phyloP scores from a whole-genome alignment of 495 filamentous ascomycete genomes.

The Penicillium tannophilum region DNA sequence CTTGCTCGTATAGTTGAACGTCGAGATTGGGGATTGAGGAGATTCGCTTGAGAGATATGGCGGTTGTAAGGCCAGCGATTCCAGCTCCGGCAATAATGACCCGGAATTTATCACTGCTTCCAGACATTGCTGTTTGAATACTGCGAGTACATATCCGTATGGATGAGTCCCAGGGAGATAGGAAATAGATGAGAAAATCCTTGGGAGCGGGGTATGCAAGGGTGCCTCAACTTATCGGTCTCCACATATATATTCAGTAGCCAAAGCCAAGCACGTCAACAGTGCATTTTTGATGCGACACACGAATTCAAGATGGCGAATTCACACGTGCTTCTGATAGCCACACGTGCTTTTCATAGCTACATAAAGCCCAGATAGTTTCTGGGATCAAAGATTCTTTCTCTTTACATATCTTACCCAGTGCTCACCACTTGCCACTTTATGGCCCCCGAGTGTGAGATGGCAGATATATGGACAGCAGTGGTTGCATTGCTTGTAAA shows the following conservation, averaged over 20 bases:
- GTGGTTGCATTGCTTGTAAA: no score
- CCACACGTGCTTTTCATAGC: slow-evolving; percentile 11
- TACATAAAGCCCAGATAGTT: background rate
- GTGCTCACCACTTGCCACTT: no score
- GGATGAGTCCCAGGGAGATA: background rate
- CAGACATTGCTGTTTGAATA: slow-evolving; percentile 15
- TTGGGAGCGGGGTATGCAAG: background rate
- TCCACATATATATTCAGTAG: background rate
- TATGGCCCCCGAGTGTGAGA: no score
- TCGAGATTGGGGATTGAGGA: slow-evolving; percentile 37
- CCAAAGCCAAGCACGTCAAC: slow-evolving; percentile 26
- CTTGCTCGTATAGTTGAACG: slow-evolving; percentile 49
- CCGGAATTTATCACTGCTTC: slow-evolving; percentile 24
- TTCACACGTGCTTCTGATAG: slow-evolving; percentile 15
- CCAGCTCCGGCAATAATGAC: slow-evolving; percentile 51
- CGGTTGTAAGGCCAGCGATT: slow-evolving; percentile 50
- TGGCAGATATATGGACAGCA: no score
- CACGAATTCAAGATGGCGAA: slow-evolving; percentile 14
- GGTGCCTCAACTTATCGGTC: background rate
- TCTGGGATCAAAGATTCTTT: no score
- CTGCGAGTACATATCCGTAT: background rate
- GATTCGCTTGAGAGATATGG: slow-evolving; percentile 41
- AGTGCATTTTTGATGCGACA: slow-evolving; percentile 23
- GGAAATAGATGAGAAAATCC: background rate
- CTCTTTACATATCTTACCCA: no score